phyloP scores from a whole-genome alignment of 352 stramenopile species.

The Peronospora destructor region DNA sequence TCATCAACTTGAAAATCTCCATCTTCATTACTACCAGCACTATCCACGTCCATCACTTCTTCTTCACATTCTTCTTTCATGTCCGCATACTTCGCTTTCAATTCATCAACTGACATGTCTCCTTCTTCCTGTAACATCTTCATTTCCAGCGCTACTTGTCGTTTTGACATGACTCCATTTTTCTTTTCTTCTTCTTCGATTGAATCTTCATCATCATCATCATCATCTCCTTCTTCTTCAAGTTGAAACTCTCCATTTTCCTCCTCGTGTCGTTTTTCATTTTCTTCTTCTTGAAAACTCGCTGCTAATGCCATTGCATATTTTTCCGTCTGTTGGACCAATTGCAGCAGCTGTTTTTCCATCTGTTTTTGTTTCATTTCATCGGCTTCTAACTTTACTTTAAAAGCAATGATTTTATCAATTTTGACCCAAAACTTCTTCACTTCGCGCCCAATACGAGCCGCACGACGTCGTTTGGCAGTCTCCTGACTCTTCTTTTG shows the following conservation, averaged over 20 bases:
- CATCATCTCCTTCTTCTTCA: constrained; percentile 31
- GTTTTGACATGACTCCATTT: constrained; percentile 25
- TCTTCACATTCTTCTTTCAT: constrained; percentile 1
- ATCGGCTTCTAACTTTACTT: constrained; percentile 92
- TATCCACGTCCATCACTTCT: constrained; percentile 3
- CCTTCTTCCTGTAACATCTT: constrained; percentile 81
- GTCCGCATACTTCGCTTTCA: constrained; percentile 42
- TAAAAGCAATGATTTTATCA: constrained; percentile 96
- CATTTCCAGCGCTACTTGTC: constrained; percentile 65
- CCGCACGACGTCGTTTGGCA: constrained; percentile 45
- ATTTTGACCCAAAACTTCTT: constrained; percentile 96
- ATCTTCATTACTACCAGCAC: constrained; percentile 1
- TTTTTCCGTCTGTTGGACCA: constrained; percentile 95
- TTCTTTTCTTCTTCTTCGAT: constrained; percentile 75
- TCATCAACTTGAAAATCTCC: constrained; percentile 23
- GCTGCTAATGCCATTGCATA: constrained; percentile 87
- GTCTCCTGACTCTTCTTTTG: constrained; percentile 38
- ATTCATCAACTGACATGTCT: constrained; percentile 88
- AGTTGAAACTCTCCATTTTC: constrained; percentile 21
- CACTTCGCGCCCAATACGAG: constrained; percentile 83
- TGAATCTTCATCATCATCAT: constrained; percentile 88
- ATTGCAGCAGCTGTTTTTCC: constrained; percentile 92
- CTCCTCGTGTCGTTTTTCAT: constrained; percentile 10
- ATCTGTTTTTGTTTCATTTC: constrained; percentile 85
- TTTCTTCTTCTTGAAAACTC: constrained; percentile 38